Evolutionary conservation across 257 asterid genomes (phyloP), one percentile per base, ranked within the genome.

Genomic region (Solanum verrucosum): DNA sequence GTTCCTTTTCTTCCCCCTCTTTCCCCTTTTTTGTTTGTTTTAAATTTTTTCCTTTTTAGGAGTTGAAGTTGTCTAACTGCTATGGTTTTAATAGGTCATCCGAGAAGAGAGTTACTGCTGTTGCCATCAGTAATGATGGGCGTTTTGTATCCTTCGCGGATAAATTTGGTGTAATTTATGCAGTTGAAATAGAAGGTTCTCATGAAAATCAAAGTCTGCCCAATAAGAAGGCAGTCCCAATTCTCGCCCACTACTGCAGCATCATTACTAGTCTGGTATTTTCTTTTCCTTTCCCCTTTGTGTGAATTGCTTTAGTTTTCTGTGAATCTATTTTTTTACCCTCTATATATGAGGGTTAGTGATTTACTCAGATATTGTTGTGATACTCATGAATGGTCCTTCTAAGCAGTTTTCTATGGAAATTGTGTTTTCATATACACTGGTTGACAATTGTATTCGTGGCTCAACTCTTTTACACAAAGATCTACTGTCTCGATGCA

Each of bases 201-300:
- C 60, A 77, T 25, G 93, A 90, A 88, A 89, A 88, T 87, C 86
- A 72, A 29, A 89, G 89, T 89, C 87, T 89, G 60, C 79, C 88
- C 87, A 84, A 88, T 67, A 94, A 91, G 93, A 97, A 94, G 90
- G 97, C 94, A 70, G 92, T 92, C 83, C 97, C 98, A 13, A 91
- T 96, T 90, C 97, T 97, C 89, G 93, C 98, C 79, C 99, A 96
- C 89, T 95, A 96, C 91, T 96, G 99, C 92, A 97, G 99, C 94
- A 97, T 96, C 81, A 94, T 96, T 90, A 97, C 98, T 87, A 92
- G 98, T 91, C 91, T 97, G 99, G 99, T 97, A 94, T 21, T 91
- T 35, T 29, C 44, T 83, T 81, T 83, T 40, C 40, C 21, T 56
- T 59, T 71, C 71, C 6, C 14, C 49, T 18, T 86, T 6, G 73